These are phyloP conservation scores for Isabelozyma heimii DNA, from an alignment of 805 yeast species.

Conservation along the genomic window DNA sequence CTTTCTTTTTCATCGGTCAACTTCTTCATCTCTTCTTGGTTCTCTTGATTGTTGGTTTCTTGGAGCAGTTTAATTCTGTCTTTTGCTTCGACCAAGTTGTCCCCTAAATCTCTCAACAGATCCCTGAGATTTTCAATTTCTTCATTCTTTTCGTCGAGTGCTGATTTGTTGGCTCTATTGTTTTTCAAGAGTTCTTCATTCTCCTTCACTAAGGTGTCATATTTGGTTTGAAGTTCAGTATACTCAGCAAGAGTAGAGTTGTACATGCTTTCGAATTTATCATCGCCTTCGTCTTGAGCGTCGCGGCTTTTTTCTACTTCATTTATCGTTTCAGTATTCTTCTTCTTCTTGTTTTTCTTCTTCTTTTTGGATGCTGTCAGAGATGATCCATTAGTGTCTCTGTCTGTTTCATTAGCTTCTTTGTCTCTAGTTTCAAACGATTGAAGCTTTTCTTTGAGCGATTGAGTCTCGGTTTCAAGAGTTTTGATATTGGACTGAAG, in stretches of 20 bases:
- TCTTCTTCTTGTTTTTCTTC: conserved; percentile 12
- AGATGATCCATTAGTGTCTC: background rate
- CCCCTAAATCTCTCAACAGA: conserved; percentile 73
- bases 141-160: conserved; percentile 44
- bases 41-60: background rate
- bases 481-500: background rate
- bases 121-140: conserved; percentile 74
- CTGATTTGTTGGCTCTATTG: conserved; percentile 16
- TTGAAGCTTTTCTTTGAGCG: conserved; percentile 1
- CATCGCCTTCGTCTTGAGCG: conserved; percentile 2
- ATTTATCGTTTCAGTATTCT: conserved; percentile 4
- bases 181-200: conserved; percentile 15
- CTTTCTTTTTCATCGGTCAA: conserved; percentile 12
- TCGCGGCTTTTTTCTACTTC: background rate
- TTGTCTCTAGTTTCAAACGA: conserved; percentile 9
- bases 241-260: conserved; percentile 2
- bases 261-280: background rate
- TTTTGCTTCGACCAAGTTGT: conserved; percentile 70
- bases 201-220: conserved; percentile 8
- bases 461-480: background rate
- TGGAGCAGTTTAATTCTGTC: conserved; percentile 49
- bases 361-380: conserved; percentile 8
- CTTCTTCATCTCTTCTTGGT: conserved; percentile 3
- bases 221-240: conserved; percentile 12
- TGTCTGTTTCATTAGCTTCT: background rate